A percentile compares a stretch with the other conserved stretches of the same genome.
Evolutionary conservation across 129 eudicot species (phyloP).

Genomic region (Mikania micrantha): DNA sequence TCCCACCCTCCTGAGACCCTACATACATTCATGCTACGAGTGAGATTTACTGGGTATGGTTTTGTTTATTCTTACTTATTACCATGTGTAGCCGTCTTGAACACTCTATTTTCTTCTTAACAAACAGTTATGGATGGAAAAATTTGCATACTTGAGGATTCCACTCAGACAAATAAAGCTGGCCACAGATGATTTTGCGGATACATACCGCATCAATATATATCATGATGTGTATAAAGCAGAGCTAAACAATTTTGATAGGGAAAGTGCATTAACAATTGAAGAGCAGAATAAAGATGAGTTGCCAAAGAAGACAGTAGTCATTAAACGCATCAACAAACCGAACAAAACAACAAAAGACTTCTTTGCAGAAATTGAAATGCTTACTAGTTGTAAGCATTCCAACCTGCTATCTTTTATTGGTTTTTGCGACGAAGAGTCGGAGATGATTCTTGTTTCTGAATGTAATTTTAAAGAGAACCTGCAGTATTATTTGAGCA

Average conservation of each 20-base stretch:
- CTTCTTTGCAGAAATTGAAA: not conserved
- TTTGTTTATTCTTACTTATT: no score
- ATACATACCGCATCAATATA: not conserved
- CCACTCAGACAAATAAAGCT: not conserved
- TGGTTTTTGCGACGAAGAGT: not conserved
- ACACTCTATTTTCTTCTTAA: not conserved
- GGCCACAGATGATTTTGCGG: not conserved
- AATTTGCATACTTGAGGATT: constrained; percentile 1
- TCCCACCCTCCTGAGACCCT: no score
- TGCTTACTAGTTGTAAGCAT: not conserved
- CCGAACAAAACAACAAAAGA: not conserved
- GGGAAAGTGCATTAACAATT: not conserved
- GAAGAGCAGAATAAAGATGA: not conserved
- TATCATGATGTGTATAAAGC: not conserved
- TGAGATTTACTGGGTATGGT: no score
- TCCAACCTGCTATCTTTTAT: not conserved
- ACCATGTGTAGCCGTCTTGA: no score
- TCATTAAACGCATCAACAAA: not conserved
- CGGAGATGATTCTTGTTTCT: not conserved
- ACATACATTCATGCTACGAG: no score
- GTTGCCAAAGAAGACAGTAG: not conserved
- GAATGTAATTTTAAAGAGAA: not conserved
- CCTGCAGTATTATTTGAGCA: not conserved
- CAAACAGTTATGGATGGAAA: not conserved
- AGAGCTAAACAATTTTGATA: not conserved